Base-by-base conservation (phyloP, 805 yeast genomes). In the Yamadazyma endophytica region DNA sequence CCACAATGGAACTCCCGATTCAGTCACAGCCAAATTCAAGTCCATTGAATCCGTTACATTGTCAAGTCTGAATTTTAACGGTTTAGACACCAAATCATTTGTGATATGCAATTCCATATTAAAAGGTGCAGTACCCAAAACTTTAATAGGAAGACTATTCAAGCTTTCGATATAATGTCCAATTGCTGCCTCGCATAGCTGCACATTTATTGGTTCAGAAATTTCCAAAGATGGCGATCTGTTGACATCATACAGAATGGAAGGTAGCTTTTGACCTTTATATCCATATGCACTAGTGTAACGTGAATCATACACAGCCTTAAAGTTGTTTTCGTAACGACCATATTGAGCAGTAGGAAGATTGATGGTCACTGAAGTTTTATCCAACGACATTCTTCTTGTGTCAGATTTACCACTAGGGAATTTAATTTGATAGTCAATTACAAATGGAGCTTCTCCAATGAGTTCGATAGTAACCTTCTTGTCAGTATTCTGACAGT, bases 371-470 rank as follows among this genome's bases (percentile, higher is more conserved):
- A 58, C 31, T 15, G 50, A 45, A 13, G 50, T 24, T 18, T 43
- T 45, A 6, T 59, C 60, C n/a, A 58, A 46, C 4, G 54, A 44
- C 54, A 65, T 50, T 8, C 57, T 45, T 21, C 64, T 42, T 2
- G 46, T 21, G 31, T 62, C 77, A 4, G 50, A 29, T 19, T 50
- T 56, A 1, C 86, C 86, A 45, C 58, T 64, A 5, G 92, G 89
- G 23, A 68, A 57, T 17, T 58, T 58, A 11, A 82, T 56, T n/a
- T 75, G 72, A 51, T 87, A 86, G 23, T 74, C 77, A 16, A 88
- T 59, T n/a, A 72, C 56, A 42, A 86, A 86, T 15, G 90, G 89
- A 1, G 79, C 66, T 5, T 72, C 55, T 1, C 87, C 90, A 23
- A 57, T 58, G 21, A 82, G 52, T 2, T 66, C 50, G 20, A 83